Percentiles rank a stretch among this genome's conserved stretches.
Evolutionary conservation across 306 rosid genomes (phyloP).

Genomic region (Mucuna pruriens): DNA sequence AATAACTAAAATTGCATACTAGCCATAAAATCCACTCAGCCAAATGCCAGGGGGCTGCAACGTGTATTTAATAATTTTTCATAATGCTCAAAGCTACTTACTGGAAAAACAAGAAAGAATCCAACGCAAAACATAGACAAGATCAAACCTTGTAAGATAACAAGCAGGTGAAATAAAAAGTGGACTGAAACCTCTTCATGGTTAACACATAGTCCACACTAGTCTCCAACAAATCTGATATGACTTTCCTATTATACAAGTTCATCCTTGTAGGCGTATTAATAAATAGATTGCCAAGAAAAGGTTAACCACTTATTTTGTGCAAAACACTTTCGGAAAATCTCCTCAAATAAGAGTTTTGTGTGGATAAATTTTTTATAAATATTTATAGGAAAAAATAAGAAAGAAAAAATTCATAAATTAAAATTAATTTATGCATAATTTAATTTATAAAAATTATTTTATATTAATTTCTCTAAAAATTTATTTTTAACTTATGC

Average conservation of each 20-base stretch:
- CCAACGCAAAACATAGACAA: not conserved
- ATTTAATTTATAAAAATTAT: no score
- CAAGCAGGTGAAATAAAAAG: not conserved
- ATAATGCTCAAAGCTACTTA: not conserved
- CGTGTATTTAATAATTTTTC: no score
- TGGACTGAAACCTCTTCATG: not conserved
- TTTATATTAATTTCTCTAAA: no score
- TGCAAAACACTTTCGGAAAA: not conserved
- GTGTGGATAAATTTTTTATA: no score
- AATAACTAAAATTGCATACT: no score
- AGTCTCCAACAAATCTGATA: not conserved
- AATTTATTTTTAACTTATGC: no score
- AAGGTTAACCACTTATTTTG: not conserved
- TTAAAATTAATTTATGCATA: no score
- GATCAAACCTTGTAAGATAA: not conserved
- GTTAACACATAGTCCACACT: not conserved
- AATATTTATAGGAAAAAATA: no score
- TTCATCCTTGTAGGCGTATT: not conserved
- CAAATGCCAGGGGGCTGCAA: no score
- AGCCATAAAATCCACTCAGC: no score
- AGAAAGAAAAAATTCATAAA: no score
- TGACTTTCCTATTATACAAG: not conserved
- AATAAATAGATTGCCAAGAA: not conserved
- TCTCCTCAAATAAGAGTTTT: no score
- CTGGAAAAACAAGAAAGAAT: not conserved